Base-by-base conservation (phyloP, 192 early-diverging fungal genomes). In the Phycomyces nitens region DNA sequence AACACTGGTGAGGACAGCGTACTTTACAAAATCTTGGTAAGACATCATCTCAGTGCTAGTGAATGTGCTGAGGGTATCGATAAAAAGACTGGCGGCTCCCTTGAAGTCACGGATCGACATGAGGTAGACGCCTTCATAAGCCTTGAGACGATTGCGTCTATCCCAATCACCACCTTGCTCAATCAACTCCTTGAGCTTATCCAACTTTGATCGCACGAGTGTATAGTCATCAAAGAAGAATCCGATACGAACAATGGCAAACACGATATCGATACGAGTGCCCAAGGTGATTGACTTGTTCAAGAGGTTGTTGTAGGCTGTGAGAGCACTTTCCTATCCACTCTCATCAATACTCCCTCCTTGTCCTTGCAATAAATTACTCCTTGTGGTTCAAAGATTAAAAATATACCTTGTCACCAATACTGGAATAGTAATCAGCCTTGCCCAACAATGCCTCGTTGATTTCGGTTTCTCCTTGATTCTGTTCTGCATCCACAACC, bases 91-190 rank as follows among this genome's bases (percentile, higher is more conserved):
- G 20, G 91, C 87, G 4, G 94, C 95, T 11, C 89, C 89, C 71
- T 96, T 96, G 75, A 98, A 99, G 79, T 99, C 89, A 59, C 97
- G 88, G 58, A 93, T 89, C 12, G 94, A 93, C 84, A 96, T 90
- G 66, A 86, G 77, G 80, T 94, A 94, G 39, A 95, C 81, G 54
- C 93, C 95, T 71, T 98, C 92, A 67, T 98, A 94, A 3, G 93
- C 94, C 81, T 98, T 98, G 47, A 97, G 84, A 51, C 97, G 86
- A 80, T 99, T 99, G 62, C 97, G 86, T 50, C 97, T 86, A 82
- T 99, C 97, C 97, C 97, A 99, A 77, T 99, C 97, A 23, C 97
- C 97, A 51, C 96, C 95, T 80, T 97, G 92, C 71, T 99, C 92
- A 64, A 98, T 94, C 72, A 99, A 88, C 81, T 59, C 80, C 63